Evolutionary conservation across 371 early-diverging fungal species (phyloP).

Genomic region (Syncephalastrum sp.): DNA sequence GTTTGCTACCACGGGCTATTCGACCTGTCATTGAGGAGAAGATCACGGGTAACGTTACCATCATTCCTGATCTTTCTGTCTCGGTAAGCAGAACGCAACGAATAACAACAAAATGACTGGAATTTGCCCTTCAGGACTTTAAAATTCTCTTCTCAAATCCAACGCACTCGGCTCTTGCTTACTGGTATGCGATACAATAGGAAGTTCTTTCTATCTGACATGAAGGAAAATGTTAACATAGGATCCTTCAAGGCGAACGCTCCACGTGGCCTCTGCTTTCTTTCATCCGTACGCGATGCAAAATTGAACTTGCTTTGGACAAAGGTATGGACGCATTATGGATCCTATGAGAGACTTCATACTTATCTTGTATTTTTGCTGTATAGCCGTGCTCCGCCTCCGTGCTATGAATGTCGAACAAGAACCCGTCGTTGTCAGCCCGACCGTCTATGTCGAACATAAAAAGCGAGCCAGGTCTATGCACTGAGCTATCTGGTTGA

Average conservation of each 20-base stretch:
- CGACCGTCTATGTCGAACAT: slow-evolving; percentile 19
- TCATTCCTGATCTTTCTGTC: slow-evolving; percentile 52
- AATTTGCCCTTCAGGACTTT: slow-evolving; percentile 50
- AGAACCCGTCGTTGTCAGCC: slow-evolving; percentile 33
- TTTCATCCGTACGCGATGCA: slow-evolving; percentile 70
- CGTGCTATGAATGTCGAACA: slow-evolving; percentile 39
- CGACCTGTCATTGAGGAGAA: slow-evolving; percentile 61
- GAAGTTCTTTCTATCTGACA: background rate
- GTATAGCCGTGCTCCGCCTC: slow-evolving; percentile 36
- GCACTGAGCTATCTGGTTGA: slow-evolving; percentile 22
- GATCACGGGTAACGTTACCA: slow-evolving; percentile 69
- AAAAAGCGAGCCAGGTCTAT: slow-evolving; percentile 45
- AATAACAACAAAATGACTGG: background rate
- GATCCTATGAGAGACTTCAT: background rate
- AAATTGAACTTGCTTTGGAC: slow-evolving; percentile 77
- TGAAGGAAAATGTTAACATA: background rate
- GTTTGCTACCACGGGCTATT: slow-evolving; percentile 55
- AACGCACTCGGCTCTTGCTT: slow-evolving; percentile 62
- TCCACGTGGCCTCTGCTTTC: slow-evolving; percentile 83
- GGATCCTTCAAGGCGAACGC: slow-evolving; percentile 78
- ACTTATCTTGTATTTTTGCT: background rate
- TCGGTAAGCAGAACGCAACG: slow-evolving; percentile 29
- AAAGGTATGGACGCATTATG: slow-evolving; percentile 24
- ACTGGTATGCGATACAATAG: slow-evolving; percentile 46
- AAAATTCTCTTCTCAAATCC: slow-evolving; percentile 77